These are phyloP conservation scores for Populus hybrid DNA, from an alignment of 441 rosid species.

Conservation along the genomic window DNA sequence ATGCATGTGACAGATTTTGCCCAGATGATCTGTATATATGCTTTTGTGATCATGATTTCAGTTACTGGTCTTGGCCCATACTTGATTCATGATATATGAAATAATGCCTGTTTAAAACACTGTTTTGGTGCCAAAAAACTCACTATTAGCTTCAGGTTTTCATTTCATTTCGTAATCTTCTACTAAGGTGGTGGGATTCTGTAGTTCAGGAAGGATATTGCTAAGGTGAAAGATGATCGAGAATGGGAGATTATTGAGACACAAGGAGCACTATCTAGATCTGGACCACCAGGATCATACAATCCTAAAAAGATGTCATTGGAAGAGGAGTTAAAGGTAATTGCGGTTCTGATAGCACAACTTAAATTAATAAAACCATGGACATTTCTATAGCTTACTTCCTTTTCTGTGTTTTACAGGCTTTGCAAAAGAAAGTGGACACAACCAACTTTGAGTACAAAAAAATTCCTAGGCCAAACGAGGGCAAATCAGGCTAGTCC, in stretches of 20 bases:
- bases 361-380: not conserved
- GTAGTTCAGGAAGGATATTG: constrained; percentile 77
- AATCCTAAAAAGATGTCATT: constrained; percentile 70
- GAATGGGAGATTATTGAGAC: constrained; percentile 92
- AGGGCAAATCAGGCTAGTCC: not conserved
- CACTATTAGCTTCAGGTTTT: not conserved
- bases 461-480: constrained; percentile 7
- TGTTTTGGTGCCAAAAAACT: not conserved
- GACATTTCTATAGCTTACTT: not conserved
- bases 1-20: not conserved
- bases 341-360: not conserved
- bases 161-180: not conserved
- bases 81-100: too few species aligned
- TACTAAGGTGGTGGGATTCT: constrained; percentile 21
- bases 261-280: constrained; percentile 67
- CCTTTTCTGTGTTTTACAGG: constrained; percentile 35
- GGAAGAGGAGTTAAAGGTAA: constrained; percentile 86
- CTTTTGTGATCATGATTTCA: not conserved
- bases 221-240: constrained; percentile 77
- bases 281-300: constrained; percentile 72
- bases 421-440: constrained; percentile 72
- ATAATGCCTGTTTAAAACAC: not conserved
- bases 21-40: not conserved
- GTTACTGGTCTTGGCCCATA: not conserved
- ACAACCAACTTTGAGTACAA: constrained; percentile 72